Evolutionary conservation across 1,284 basidiomycete genomes (phyloP).

Genomic region (Hypsizygus ulmarius): DNA sequence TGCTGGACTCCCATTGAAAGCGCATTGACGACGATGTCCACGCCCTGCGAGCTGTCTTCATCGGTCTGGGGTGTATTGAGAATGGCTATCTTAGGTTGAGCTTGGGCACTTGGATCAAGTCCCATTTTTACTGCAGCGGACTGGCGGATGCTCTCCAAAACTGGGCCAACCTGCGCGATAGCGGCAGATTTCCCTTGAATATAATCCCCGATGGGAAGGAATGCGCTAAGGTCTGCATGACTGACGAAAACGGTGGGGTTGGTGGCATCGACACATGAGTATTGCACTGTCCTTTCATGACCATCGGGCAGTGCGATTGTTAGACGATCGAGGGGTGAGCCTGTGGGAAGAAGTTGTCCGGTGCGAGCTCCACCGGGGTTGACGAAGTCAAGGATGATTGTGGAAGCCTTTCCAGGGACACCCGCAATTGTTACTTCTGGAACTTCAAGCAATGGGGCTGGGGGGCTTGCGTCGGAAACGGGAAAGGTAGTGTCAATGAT

Average conservation of each 20-base stretch:
- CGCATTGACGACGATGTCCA: slow-evolving; percentile 60
- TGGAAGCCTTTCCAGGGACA: slow-evolving; percentile 62
- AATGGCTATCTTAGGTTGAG: slow-evolving; percentile 71
- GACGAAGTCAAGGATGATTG: slow-evolving; percentile 65
- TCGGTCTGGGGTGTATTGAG: slow-evolving; percentile 38
- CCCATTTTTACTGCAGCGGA: slow-evolving; percentile 61
- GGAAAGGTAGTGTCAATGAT: slow-evolving; percentile 67
- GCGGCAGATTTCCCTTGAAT: slow-evolving; percentile 23
- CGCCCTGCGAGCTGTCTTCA: slow-evolving; percentile 28
- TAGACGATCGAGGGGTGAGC: slow-evolving; percentile 46
- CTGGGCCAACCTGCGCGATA: slow-evolving; percentile 28
- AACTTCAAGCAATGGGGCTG: slow-evolving; percentile 44
- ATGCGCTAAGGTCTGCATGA: slow-evolving; percentile 38
- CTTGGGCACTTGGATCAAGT: slow-evolving; percentile 56
- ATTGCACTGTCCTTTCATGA: slow-evolving; percentile 28
- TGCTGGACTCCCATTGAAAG: slow-evolving; percentile 73
- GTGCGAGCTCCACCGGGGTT: slow-evolving; percentile 67
- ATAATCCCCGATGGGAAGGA: slow-evolving; percentile 37
- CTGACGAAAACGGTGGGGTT: slow-evolving; percentile 70
- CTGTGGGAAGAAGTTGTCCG: slow-evolving; percentile 65
- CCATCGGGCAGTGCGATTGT: slow-evolving; percentile 25
- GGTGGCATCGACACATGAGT: slow-evolving; percentile 67
- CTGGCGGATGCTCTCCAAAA: slow-evolving; percentile 55
- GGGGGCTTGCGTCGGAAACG: slow-evolving; percentile 28
- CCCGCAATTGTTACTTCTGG: slow-evolving; percentile 59